A percentile compares a stretch with the other conserved stretches of the same genome.
Evolutionary conservation across 306 rosid species (phyloP).

Genomic region (Rosa rugosa): DNA sequence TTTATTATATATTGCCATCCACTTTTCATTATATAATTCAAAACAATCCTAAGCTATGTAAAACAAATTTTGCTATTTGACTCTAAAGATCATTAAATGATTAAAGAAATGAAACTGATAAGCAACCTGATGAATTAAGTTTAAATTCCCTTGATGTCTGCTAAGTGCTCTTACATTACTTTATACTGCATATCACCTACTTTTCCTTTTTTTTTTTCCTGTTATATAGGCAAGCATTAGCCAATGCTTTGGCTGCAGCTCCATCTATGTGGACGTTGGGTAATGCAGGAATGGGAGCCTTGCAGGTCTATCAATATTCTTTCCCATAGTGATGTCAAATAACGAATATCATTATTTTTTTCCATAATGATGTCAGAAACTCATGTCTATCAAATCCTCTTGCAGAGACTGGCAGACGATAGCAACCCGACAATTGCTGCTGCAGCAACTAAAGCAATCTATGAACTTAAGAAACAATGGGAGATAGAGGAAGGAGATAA

Average conservation of each 20-base stretch:
- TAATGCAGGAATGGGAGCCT: conserved; percentile 98
- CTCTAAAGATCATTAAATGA: not conserved
- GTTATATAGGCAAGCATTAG: conserved; percentile 63
- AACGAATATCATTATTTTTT: not conserved
- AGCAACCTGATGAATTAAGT: not conserved
- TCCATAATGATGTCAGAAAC: not conserved
- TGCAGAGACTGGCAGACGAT: conserved; percentile 92
- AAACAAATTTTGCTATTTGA: not conserved
- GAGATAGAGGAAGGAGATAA: conserved; percentile 89
- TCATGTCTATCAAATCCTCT: conserved; percentile 23
- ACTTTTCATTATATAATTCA: not conserved
- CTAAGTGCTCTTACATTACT: not conserved
- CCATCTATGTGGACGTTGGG: conserved; percentile 99
- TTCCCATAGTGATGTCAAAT: not conserved
- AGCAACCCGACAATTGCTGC: conserved; percentile 75
- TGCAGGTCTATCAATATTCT: conserved; percentile 53
- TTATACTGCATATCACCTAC: not conserved
- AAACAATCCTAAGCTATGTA: not conserved
- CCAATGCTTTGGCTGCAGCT: conserved; percentile 87
- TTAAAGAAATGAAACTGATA: not conserved
- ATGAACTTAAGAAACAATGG: conserved; percentile 96
- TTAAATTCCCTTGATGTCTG: not conserved
- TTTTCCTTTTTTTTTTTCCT: not conserved
- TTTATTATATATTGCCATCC: not conserved
- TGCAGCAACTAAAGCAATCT: conserved; percentile 83